Evolutionary conservation across 768 basidiomycete species (phyloP).

Genomic region (Pholiota molesta): DNA sequence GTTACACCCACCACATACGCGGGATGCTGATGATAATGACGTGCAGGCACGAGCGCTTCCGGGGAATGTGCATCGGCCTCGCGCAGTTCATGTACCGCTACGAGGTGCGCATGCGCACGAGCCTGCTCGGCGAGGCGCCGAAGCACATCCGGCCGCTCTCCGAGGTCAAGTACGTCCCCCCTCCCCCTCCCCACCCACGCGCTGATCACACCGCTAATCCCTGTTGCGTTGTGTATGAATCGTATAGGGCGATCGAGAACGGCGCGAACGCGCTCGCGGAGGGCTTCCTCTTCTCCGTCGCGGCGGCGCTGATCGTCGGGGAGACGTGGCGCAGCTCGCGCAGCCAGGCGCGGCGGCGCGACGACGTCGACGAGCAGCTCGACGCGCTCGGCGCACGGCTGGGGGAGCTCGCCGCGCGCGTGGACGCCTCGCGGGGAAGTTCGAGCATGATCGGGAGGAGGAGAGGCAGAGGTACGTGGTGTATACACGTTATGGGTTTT

Average conservation of each 20-base stretch:
- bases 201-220: too few relatives aligned
- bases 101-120: constrained; percentile 72
- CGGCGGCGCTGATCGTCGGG: constrained; percentile 70
- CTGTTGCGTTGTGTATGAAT: too few relatives aligned
- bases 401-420: constrained; percentile 43
- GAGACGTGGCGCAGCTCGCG: constrained; percentile 79
- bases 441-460: constrained; percentile 49
- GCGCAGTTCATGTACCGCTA: constrained; percentile 79
- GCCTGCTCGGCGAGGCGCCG: constrained; percentile 76
- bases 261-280: constrained; percentile 86
- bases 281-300: constrained; percentile 82
- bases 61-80: constrained; percentile 67
- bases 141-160: constrained; percentile 76
- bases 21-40: too few relatives aligned
- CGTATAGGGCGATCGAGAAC: constrained; percentile 87
- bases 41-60: constrained; percentile 68
- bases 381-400: constrained; percentile 57
- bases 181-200: too few relatives aligned
- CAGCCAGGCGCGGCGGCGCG: constrained; percentile 69
- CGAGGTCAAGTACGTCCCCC: constrained; percentile 66
- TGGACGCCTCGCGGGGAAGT: constrained; percentile 41
- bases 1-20: too few relatives aligned
- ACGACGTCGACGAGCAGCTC: constrained; percentile 70
- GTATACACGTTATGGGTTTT: not conserved
- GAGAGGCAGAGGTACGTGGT: constrained; percentile 46